Conservation (phyloP, 1,284 basidiomycete genomes). For the Fomitiporia mediterranea region DNA sequence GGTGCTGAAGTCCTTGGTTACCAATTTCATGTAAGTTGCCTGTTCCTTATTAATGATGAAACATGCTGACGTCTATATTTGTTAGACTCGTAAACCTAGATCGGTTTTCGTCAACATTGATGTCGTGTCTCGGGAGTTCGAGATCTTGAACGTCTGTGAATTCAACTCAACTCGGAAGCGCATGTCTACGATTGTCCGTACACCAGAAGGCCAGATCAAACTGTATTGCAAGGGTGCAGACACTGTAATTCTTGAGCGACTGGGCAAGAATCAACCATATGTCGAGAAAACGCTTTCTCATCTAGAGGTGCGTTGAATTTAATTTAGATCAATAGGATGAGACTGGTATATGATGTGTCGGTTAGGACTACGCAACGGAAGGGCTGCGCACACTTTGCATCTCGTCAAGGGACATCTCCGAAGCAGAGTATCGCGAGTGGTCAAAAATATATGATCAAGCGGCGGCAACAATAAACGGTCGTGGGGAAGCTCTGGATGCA, state of each 20-base stretch:
- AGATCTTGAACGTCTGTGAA: conserved; percentile 96
- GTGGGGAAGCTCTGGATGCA: conserved; percentile 89
- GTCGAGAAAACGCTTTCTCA: conserved; percentile 86
- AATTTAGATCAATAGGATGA: conserved; percentile 3
- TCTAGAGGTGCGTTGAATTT: conserved; percentile 66
- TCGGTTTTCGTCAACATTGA: conserved; percentile 86
- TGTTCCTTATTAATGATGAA: conserved; percentile 2
- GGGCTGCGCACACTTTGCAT: conserved; percentile 96
- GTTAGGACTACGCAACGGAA: conserved; percentile 91
- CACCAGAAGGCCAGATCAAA: conserved; percentile 89
- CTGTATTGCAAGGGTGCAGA: conserved; percentile 98
- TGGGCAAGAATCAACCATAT: conserved; percentile 78
- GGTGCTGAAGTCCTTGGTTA: conserved; percentile 93
- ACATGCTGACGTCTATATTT: conserved; percentile 2
- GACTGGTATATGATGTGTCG: conserved; percentile 15
- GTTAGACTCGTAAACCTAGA: conserved; percentile 89
- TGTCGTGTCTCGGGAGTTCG: conserved; percentile 74
- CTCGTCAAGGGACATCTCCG: conserved; percentile 87
- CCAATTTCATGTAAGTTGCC: conserved; percentile 77
- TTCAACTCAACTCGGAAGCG: conserved; percentile 98
- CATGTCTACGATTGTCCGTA: conserved; percentile 93
- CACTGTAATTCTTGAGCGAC: conserved; percentile 90
- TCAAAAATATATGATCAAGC: conserved; percentile 84
- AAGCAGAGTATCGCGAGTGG: conserved; percentile 92
- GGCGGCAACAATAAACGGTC: conserved; percentile 87